phyloP scores from a whole-genome alignment of 208 protist genomes.

The Acanthamoeba triangularis region DNA sequence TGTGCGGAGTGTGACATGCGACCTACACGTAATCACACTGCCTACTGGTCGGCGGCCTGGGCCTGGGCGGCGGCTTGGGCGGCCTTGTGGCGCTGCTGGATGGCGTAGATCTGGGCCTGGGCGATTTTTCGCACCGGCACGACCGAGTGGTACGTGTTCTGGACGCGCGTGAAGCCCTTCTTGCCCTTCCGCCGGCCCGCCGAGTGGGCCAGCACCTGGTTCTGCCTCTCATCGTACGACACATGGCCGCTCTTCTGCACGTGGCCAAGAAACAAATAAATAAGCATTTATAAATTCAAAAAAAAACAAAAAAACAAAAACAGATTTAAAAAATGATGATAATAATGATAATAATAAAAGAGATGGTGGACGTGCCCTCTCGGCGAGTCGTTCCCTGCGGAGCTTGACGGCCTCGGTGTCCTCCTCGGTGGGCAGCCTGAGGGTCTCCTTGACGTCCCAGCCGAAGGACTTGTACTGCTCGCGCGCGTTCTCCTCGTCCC shows the following conservation, averaged over 20 bases:
- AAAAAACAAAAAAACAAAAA: too few species aligned
- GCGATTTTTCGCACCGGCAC: slow-evolving; percentile 48
- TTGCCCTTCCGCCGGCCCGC: slow-evolving; percentile 13
- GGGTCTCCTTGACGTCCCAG: slow-evolving; percentile 24
- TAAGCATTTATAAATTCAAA: too few species aligned
- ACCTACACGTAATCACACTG: not conserved
- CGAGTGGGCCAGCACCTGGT: slow-evolving; percentile 29
- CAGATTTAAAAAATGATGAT: too few species aligned
- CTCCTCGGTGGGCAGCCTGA: slow-evolving; percentile 16
- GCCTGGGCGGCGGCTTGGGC: not conserved
- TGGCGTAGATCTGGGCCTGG: not conserved
- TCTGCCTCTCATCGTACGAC: not conserved
- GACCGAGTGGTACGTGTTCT: slow-evolving; percentile 11
- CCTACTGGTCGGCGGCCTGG: not conserved
- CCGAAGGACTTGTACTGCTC: slow-evolving; percentile 39
- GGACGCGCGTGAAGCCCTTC: slow-evolving; percentile 18
- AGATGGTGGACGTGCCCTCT: not conserved
- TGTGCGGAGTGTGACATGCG: too few species aligned
- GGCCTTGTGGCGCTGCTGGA: slow-evolving; percentile 17
- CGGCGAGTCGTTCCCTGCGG: not conserved
- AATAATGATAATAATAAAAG: not conserved
- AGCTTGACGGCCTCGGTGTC: not conserved
- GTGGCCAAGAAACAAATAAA: too few species aligned
- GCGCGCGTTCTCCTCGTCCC: slow-evolving; percentile 42
- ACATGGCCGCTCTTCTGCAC: not conserved